Evolutionary conservation across 805 yeast genomes (phyloP), one percentile per base, ranked within the genome.

Genomic region (Barnettozyma botsteinii): DNA sequence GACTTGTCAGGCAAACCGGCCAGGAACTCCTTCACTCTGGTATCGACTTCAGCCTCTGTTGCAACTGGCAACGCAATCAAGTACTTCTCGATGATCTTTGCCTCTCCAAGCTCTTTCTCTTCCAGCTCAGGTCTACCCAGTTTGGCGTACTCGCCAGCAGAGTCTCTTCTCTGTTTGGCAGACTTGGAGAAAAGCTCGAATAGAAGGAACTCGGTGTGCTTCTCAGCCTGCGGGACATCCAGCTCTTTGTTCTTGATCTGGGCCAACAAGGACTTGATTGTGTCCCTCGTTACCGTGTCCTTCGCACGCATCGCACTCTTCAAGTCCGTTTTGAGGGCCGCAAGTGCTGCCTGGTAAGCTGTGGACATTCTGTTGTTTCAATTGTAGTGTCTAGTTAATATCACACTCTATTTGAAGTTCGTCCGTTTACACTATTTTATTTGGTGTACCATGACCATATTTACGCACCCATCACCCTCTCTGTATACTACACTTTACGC

Each of bases 81-180:
- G 36, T 75, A 69, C 13, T 53, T 48, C 21, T 68, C 48, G 31
- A 79, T 65, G 25, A 75, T 53, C 0, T 45, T 56, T 22, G 69
- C 50, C 56, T 79, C 82, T 15, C 57, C 53, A 18, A 55, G 49
- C 57, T 79, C 85, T 39, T 67, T 69, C n/a, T 66, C 71, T 2
- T 70, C 79, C 43, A 79, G 59, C 44, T 79, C 85, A 3, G 51
- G 55, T 47, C 85, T 68, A 9, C 64, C 56, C 37, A 72, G 72
- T 14, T 60, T 57, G 11, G 49, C 35, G 50, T 70, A 79, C 49
- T 75, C 75, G 10, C 56, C 61, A 32, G 69, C 68, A 1, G 81
- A 70, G 42, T 74, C 76, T 21, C 48, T 51, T 45, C 83, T 66
- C 49, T 76, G 77, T 18, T 64, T 60, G 24, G 75, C 60, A 48